Evolutionary conservation across 2,329 filamentous ascomycete genomes (phyloP).

Genomic region (Pseudocercospora fuligena): DNA sequence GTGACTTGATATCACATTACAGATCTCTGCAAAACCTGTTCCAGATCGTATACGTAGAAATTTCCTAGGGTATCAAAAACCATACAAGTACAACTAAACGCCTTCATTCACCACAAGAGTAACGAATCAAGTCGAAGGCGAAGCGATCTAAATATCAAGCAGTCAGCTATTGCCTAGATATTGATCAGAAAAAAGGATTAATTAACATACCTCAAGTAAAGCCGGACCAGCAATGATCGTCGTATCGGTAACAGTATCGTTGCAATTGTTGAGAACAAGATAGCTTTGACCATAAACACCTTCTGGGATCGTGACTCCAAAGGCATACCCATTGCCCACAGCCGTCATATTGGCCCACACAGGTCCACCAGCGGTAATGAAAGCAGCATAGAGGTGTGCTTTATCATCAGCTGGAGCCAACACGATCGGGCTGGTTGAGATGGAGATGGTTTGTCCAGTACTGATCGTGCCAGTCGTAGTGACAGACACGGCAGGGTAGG

Average conservation of each 20-base stretch:
- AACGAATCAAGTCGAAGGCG: background rate
- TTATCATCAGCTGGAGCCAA: slow-evolving; percentile 17
- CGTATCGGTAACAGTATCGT: slow-evolving; percentile 25
- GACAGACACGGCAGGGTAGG: slow-evolving; percentile 21
- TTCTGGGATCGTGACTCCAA: slow-evolving; percentile 30
- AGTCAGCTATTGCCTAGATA: background rate
- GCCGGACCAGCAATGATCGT: slow-evolving; percentile 32
- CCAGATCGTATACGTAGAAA: background rate
- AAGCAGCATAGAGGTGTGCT: slow-evolving; percentile 30
- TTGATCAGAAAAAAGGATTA: background rate
- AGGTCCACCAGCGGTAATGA: slow-evolving; percentile 26
- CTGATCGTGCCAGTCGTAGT: slow-evolving; percentile 23
- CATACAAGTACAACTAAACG: slow-evolving; percentile 1
- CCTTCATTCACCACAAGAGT: background rate
- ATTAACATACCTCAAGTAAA: slow-evolving; percentile 28
- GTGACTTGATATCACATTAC: background rate
- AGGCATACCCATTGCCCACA: slow-evolving; percentile 25
- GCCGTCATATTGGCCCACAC: slow-evolving; percentile 25
- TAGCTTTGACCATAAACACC: slow-evolving; percentile 33
- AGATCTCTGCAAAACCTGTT: background rate
- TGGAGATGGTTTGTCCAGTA: slow-evolving; percentile 18
- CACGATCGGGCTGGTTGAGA: slow-evolving; percentile 23
- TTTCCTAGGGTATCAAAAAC: background rate
- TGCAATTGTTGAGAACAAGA: slow-evolving; percentile 30
- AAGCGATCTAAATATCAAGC: background rate